Conservation (phyloP, 108 stramenopile genomes). For the Pseudonitzschia delicatissima region DNA sequence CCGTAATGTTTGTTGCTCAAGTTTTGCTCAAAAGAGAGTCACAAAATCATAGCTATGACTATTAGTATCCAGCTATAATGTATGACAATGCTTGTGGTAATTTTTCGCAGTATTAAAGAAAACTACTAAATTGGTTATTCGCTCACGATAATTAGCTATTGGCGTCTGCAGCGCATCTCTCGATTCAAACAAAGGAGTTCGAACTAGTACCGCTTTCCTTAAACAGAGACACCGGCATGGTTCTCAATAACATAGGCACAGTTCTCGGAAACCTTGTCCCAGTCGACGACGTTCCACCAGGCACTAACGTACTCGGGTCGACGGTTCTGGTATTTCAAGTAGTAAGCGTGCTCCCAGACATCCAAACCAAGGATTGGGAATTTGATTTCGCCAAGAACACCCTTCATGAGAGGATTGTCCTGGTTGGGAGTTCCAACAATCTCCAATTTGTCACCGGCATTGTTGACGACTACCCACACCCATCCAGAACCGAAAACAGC, state of each 20-base stretch:
- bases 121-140: no score
- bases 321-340: slow-evolving; percentile 98
- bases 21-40: no score
- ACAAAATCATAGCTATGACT: no score
- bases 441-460: slow-evolving; percentile 76
- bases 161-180: no score
- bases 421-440: slow-evolving; percentile 94
- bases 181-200: no score
- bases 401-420: slow-evolving; percentile 97
- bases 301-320: slow-evolving; percentile 93
- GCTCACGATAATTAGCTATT: no score
- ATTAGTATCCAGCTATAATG: no score
- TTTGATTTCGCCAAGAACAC: slow-evolving; percentile 87
- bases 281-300: slow-evolving; percentile 98
- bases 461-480: slow-evolving; percentile 95
- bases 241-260: slow-evolving; percentile 82
- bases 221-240: slow-evolving; percentile 66
- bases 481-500: slow-evolving; percentile 94
- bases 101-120: no score
- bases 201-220: no score
- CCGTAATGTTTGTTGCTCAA: no score
- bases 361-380: slow-evolving; percentile 97
- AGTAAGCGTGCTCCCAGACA: slow-evolving; percentile 99
- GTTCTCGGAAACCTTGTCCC: slow-evolving; percentile 92
- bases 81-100: no score